A percentile compares a stretch with the other conserved stretches of the same genome.
Evolutionary conservation across 1,139 yeast species (phyloP).

Genomic region (Barnettozyma hawaiiensis): DNA sequence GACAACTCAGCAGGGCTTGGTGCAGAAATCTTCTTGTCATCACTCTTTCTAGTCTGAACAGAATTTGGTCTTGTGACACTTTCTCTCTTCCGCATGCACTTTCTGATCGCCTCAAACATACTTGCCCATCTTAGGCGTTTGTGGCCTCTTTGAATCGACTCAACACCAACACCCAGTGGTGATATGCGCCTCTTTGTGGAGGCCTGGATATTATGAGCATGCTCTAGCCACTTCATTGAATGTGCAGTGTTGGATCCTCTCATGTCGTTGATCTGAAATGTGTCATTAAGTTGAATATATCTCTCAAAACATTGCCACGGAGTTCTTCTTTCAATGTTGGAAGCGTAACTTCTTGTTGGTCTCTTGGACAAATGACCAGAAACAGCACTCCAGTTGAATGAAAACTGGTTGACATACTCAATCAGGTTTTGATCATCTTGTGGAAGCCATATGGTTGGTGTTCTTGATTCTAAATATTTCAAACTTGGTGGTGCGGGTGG

Average conservation of each 20-base stretch:
- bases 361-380: constrained; percentile 70
- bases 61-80: constrained; percentile 51
- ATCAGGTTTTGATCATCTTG: constrained; percentile 82
- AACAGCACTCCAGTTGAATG: constrained; percentile 90
- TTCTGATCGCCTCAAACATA: constrained; percentile 93
- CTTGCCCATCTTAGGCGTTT: constrained; percentile 89
- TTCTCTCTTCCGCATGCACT: constrained; percentile 85
- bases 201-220: constrained; percentile 82
- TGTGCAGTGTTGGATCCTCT: constrained; percentile 79
- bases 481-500: constrained; percentile 89
- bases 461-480: constrained; percentile 69
- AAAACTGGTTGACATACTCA: constrained; percentile 77
- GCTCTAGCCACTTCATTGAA: constrained; percentile 91
- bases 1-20: constrained; percentile 86
- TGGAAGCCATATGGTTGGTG: constrained; percentile 95
- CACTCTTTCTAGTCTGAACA: constrained; percentile 33
- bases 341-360: constrained; percentile 63
- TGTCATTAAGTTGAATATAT: constrained; percentile 87
- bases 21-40: constrained; percentile 36
- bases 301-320: constrained; percentile 99
- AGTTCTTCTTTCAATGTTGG: constrained; percentile 89
- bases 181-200: constrained; percentile 83
- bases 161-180: constrained; percentile 87
- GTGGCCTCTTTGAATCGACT: constrained; percentile 91
- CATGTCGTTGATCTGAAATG: constrained; percentile 79